These are phyloP conservation scores for Schizopora paradoxa DNA, from an alignment of 1,284 basidiomycete genomes.

Conservation along the genomic window DNA sequence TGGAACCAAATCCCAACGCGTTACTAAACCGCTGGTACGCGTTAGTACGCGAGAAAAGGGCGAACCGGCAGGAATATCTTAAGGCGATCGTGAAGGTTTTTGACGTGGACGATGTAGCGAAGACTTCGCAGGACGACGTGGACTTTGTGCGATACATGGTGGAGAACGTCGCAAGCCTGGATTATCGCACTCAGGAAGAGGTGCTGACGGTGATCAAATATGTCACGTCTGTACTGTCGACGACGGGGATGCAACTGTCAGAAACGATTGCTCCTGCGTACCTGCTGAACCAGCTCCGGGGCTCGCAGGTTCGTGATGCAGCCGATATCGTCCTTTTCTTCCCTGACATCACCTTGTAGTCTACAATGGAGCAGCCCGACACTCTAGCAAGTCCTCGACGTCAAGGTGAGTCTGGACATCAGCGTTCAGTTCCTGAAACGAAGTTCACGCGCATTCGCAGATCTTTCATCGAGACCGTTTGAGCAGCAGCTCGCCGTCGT, in stretches of 20 bases:
- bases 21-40: constrained; percentile 88
- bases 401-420: constrained; percentile 4
- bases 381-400: background rate
- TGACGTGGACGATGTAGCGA: constrained; percentile 49
- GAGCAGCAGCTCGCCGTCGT: constrained; percentile 41
- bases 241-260: constrained; percentile 77
- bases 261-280: constrained; percentile 64
- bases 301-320: constrained; percentile 14
- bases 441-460: constrained; percentile 2
- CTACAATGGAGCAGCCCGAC: background rate
- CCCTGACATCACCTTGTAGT: too few species aligned
- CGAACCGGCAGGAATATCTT: constrained; percentile 79
- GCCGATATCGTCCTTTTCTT: too few species aligned
- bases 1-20: constrained; percentile 57
- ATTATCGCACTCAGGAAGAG: constrained; percentile 95
- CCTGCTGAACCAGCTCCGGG: constrained; percentile 49
- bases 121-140: constrained; percentile 60
- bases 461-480: constrained; percentile 16
- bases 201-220: constrained; percentile 79
- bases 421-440: too few species aligned
- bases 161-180: constrained; percentile 88
- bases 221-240: constrained; percentile 78
- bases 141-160: constrained; percentile 87
- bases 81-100: constrained; percentile 78
- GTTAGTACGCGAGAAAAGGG: constrained; percentile 85